Percentiles rank a stretch among this genome's conserved stretches.
These are phyloP conservation scores for Rhizophora apiculata DNA, from an alignment of 345 rosid species.

Conservation along the genomic window DNA sequence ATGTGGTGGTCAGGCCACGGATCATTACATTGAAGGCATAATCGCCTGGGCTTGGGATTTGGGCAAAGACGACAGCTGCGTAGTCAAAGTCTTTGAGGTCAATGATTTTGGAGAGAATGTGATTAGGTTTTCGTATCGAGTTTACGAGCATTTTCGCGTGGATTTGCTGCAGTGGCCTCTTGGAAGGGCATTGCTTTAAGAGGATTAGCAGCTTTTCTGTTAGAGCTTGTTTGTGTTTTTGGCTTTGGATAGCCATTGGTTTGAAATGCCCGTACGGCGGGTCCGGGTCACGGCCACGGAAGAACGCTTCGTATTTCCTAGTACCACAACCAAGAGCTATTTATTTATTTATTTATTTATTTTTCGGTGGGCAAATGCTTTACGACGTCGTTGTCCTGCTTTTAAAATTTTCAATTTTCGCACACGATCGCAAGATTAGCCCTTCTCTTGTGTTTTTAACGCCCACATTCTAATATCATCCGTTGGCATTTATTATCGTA, in stretches of 20 bases:
- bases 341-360: no score
- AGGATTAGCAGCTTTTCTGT: conserved; percentile 36
- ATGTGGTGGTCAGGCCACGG: conserved; percentile 59
- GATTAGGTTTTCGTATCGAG: conserved; percentile 49
- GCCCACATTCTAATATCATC: no score
- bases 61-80: conserved; percentile 56
- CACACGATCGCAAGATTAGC: no score
- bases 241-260: not conserved
- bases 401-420: no score
- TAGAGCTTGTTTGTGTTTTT: conserved; percentile 2
- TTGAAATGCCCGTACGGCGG: conserved; percentile 3
- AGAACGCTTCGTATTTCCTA: not conserved
- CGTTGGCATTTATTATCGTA: no score
- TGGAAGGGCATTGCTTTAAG: conserved; percentile 41
- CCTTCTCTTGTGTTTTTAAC: no score
- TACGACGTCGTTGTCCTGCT: no score
- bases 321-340: no score
- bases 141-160: conserved; percentile 66
- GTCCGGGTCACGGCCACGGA: conserved; percentile 1
- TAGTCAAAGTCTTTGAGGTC: conserved; percentile 53
- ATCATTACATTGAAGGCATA: conserved; percentile 78
- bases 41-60: conserved; percentile 52
- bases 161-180: conserved; percentile 47
- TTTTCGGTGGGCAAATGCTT: no score
- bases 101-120: conserved; percentile 64